These are phyloP conservation scores for Ehretia macrophylla DNA, from an alignment of 257 asterid species.

Conservation along the genomic window DNA sequence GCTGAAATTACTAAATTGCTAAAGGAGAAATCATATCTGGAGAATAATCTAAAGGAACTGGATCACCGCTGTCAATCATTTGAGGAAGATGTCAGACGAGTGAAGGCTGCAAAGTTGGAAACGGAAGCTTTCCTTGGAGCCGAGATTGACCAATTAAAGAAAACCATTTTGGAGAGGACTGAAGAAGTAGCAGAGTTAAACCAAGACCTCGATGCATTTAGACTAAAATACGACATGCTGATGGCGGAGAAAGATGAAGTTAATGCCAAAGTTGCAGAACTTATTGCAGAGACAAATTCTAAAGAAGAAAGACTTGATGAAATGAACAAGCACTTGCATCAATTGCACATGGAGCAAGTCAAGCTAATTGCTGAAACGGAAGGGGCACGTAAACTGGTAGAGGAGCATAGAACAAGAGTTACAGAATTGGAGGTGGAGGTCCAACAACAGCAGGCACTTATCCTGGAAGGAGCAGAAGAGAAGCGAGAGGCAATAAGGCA, in stretches of 20 bases:
- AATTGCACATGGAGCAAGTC: conserved; percentile 55
- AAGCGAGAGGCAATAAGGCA: conserved; percentile 92
- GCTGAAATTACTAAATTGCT: conserved; percentile 45
- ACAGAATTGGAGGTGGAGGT: conserved; percentile 54
- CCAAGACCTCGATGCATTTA: conserved; percentile 26
- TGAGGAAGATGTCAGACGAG: conserved; percentile 68
- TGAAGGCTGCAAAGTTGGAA: conserved; percentile 48
- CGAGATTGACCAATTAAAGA: conserved; percentile 45
- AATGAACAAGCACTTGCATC: conserved; percentile 51
- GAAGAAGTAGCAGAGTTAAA: conserved; percentile 34
- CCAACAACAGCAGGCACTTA: conserved; percentile 41
- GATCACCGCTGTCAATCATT: conserved; percentile 66
- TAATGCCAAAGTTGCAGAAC: conserved; percentile 22
- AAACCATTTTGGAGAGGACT: conserved; percentile 40
- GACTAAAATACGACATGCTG: conserved; percentile 26
- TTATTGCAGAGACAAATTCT: conserved; percentile 31
- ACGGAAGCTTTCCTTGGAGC: conserved; percentile 36
- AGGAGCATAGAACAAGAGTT: conserved; percentile 37
- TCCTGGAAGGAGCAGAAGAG: conserved; percentile 72
- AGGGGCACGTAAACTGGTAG: conserved; percentile 29
- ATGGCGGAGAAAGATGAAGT: conserved; percentile 27
- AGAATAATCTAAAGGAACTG: conserved; percentile 57
- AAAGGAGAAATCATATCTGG: conserved; percentile 60
- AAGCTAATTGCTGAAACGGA: conserved; percentile 39
- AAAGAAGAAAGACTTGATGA: conserved; percentile 43